Evolutionary conservation across 1,139 yeast genomes (phyloP), one percentile per base, ranked within the genome.

Genomic region (Sugiyamaella novakii): DNA sequence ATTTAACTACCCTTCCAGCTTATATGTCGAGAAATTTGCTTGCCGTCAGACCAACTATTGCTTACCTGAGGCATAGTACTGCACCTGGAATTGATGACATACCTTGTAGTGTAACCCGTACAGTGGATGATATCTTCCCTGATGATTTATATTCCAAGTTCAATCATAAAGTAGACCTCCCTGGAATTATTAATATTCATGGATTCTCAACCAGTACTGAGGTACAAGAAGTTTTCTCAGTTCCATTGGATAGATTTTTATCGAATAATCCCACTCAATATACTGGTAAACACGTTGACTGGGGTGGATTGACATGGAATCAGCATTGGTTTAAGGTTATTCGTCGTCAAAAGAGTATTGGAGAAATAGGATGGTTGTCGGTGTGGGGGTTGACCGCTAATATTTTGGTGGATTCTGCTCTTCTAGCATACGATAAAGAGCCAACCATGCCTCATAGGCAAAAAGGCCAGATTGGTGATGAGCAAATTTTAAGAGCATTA

Each of bases 361-460:
- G 63, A 60, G 69, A 34, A 68, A 77, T 54, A 87, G 79, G 39
- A 79, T 79, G 53, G 74, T 79, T 84, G 61, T 87, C 85, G 59
- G 87, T 89, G 2, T 89, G 96, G 97, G 96, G 97, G 0, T 69
- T 89, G 41, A 89, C 96, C 0, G 96, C 96, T 2, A 85, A 87
- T 59, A 87, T 89, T 6, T 67, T 89, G 11, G 85, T 83, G 56
- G 96, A 89, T 63, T 66, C 86, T 29, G 89, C 95, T 3, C 75
- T 78, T 48, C 71, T 87, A 3, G 76, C 79, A 1, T 79, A 76
- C 55, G 71, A 62, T 15, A 74, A 69, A 56, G 71, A 69, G 29
- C 70, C 70, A 6, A 62, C 61, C 38, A 64, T 66, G 61, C 59
- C 54, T 4, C 62, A 61, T 52, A 58, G 55, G 54, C 64, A 59